A percentile compares a stretch with the other conserved stretches of the same genome.
These are phyloP conservation scores for Populus nigra DNA, from an alignment of 345 rosid genomes.

Conservation along the genomic window DNA sequence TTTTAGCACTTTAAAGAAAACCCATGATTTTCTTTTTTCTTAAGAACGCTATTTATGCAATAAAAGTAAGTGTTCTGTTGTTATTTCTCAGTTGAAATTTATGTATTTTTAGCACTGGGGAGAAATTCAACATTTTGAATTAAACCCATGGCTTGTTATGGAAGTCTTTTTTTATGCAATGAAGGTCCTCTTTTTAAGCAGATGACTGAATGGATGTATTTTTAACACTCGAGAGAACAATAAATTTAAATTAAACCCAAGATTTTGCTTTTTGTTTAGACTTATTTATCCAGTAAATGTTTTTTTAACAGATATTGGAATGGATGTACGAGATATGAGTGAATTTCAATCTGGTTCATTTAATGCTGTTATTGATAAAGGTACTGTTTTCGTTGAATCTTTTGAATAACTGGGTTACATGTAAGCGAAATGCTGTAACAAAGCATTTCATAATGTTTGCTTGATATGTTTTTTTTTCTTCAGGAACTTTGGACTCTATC, in stretches of 20 bases:
- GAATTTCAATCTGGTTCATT: slow-evolving; percentile 57
- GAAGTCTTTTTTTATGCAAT: background rate
- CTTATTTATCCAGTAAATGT: no score
- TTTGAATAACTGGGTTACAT: background rate
- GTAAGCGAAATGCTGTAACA: background rate
- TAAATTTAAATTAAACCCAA: no score
- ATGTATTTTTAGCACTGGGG: background rate
- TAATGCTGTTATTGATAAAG: slow-evolving; percentile 80
- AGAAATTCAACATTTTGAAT: background rate
- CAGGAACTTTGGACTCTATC: slow-evolving; percentile 91
- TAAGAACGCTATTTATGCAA: no score
- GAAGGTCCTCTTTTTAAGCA: no score
- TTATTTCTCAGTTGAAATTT: background rate
- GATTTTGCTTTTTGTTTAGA: no score
- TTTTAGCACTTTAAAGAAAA: background rate
- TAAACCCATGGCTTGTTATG: no score
- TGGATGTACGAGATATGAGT: slow-evolving; percentile 85
- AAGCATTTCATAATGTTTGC: slow-evolving; percentile 11
- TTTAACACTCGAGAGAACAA: no score
- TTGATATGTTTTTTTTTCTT: slow-evolving; percentile 10
- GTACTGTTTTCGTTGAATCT: slow-evolving; percentile 25
- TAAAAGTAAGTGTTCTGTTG: background rate
- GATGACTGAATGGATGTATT: no score
- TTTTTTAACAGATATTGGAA: slow-evolving; percentile 48
- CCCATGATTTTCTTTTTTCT: no score